These are phyloP conservation scores for Aspergillus sp. DNA, from an alignment of 2,329 filamentous ascomycete species.

Conservation along the genomic window DNA sequence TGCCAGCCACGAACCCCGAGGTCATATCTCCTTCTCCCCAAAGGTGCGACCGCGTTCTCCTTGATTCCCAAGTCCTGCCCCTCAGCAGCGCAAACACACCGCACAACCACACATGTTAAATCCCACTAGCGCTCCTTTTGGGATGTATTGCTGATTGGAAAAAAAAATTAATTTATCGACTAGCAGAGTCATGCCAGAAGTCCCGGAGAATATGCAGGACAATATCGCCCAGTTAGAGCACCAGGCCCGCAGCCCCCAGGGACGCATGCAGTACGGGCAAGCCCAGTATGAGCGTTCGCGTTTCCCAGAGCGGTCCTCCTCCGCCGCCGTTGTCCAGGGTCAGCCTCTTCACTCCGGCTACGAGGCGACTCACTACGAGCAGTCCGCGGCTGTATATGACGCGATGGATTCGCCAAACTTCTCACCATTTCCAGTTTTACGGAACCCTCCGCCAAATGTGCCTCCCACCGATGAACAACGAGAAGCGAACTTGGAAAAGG, in stretches of 20 bases:
- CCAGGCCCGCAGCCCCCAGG: slow-evolving; percentile 59
- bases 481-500: slow-evolving; percentile 83
- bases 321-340: slow-evolving; percentile 29
- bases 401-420: slow-evolving; percentile 68
- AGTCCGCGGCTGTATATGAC: slow-evolving; percentile 52
- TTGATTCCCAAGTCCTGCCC: slow-evolving; percentile 6
- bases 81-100: slow-evolving; percentile 5
- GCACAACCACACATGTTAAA: slow-evolving; percentile 3
- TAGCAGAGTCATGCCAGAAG: slow-evolving; percentile 84
- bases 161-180: slow-evolving; percentile 15
- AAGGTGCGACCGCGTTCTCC: slow-evolving; percentile 50
- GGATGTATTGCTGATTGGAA: slow-evolving; percentile 25
- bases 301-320: slow-evolving; percentile 40
- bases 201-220: slow-evolving; percentile 94
- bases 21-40: slow-evolving; percentile 70
- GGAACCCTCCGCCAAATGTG: slow-evolving; percentile 77
- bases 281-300: slow-evolving; percentile 33
- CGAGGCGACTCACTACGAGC: slow-evolving; percentile 48
- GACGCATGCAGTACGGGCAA: slow-evolving; percentile 34
- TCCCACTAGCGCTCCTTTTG: slow-evolving; percentile 13
- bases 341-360: slow-evolving; percentile 29
- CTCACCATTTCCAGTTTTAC: slow-evolving; percentile 86
- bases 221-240: slow-evolving; percentile 89
- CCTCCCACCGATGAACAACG: slow-evolving; percentile 93
- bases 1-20: slow-evolving; percentile 52